Conservation (phyloP, 495 filamentous ascomycete species). For the Podospora pseudoanserina region DNA sequence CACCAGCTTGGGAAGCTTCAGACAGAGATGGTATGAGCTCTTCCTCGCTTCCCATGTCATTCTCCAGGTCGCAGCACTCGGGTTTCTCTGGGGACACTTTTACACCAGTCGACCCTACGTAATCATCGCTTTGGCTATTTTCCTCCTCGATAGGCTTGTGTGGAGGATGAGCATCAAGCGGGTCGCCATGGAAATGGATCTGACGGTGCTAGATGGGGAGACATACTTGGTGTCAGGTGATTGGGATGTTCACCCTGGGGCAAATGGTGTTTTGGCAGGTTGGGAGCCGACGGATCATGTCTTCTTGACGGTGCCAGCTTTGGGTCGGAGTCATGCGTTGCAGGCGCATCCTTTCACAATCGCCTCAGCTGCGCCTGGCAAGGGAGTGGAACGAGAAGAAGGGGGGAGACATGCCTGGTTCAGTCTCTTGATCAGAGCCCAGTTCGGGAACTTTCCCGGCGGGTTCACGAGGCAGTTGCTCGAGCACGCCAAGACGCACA, state of each 20-base stretch:
- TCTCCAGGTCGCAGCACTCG: conserved; percentile 49
- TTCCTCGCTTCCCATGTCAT: conserved; percentile 44
- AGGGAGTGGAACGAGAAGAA: conserved; percentile 5
- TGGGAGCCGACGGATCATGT: conserved; percentile 58
- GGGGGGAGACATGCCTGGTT: conserved; percentile 39
- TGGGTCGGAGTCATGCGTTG: conserved; percentile 36
- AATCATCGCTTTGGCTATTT: conserved; percentile 40
- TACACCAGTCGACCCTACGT: conserved; percentile 30
- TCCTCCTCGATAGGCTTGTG: conserved; percentile 55
- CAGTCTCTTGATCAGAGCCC: conserved; percentile 51
- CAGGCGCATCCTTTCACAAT: conserved; percentile 63
- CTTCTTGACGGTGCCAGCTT: conserved; percentile 53
- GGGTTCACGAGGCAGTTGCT: conserved; percentile 57
- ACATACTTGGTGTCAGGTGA: conserved; percentile 47
- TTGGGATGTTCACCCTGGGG: conserved; percentile 33
- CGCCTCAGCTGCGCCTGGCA: conserved; percentile 43
- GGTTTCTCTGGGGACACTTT: conserved; percentile 55
- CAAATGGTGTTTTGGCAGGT: conserved; percentile 42
- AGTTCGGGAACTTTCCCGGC: conserved; percentile 27
- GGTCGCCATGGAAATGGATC: conserved; percentile 38
- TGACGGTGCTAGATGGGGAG: conserved; percentile 40
- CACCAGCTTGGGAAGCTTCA: conserved; percentile 29
- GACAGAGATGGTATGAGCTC: conserved; percentile 32
- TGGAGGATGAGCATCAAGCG: conserved; percentile 51
- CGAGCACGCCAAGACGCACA: conserved; percentile 41